A percentile compares a stretch with the other conserved stretches of the same genome.
phyloP scores from a whole-genome alignment of 257 asterid genomes.

The Vinca minor region DNA sequence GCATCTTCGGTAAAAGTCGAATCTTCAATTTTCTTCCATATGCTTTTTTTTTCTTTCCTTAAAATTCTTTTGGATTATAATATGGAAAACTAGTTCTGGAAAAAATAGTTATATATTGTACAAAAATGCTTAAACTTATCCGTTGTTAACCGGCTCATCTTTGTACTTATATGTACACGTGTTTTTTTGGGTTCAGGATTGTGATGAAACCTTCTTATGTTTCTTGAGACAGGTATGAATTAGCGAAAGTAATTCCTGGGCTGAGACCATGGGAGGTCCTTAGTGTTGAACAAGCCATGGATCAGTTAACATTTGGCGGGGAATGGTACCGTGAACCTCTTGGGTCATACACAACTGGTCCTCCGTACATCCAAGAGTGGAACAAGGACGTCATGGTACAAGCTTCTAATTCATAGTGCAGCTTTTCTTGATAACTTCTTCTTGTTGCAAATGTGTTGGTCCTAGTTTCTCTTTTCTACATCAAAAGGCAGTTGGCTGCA shows the following conservation, averaged over 20 bases:
- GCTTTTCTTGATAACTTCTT: neutral
- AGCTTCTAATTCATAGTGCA: neutral
- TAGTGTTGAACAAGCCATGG: constrained; percentile 96
- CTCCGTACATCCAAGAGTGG: constrained; percentile 68
- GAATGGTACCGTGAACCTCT: constrained; percentile 91
- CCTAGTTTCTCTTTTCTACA: neutral
- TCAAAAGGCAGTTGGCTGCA: neutral
- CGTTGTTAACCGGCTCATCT: neutral
- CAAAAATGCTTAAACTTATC: neutral
- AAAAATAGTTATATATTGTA: neutral
- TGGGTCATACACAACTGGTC: constrained; percentile 79
- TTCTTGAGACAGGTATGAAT: constrained; percentile 39
- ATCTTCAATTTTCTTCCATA: neutral
- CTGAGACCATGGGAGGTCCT: constrained; percentile 98
- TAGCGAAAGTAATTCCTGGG: constrained; percentile 68
- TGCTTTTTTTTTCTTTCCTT: neutral
- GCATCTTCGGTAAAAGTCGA: constrained; percentile 56
- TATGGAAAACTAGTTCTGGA: neutral
- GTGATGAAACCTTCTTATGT: neutral
- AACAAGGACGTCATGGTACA: constrained; percentile 55
- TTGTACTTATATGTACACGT: neutral
- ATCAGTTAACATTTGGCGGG: constrained; percentile 69
- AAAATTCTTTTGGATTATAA: neutral
- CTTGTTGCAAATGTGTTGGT: neutral
- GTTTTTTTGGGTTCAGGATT: neutral